Base-by-base conservation (phyloP, 257 asterid species). In the Lithospermum erythrorhizon region DNA sequence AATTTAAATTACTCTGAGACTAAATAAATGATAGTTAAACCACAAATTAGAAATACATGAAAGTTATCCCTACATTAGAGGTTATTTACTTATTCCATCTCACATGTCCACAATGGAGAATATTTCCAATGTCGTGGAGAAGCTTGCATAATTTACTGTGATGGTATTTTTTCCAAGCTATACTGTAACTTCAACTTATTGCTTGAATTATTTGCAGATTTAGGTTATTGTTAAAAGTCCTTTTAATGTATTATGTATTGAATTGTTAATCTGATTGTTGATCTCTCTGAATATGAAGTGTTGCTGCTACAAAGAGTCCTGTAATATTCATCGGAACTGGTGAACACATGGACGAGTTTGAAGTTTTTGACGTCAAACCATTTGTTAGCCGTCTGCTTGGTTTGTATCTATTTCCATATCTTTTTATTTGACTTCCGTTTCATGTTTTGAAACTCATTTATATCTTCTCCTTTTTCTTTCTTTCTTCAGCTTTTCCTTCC, bases 351-450 rank as follows among this genome's bases (percentile, higher is more conserved):
- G 94, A 93, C 18, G 99, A 93, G 73, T 86, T 93, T 65, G 97
- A 93, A 82, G 82, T 85, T 62, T 93, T 93, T 77, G 99, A 93
- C 63, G 95, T 86, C 62, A 84, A 93, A 68, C 99, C 99, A 62
- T 93, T 93, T 72, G 99, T 93, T 63, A 93, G 96, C 81, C 96
- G 97, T 60, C 91, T 93, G 69, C 75, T 89, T 83, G 99, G 99
- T 93, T 59, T 32, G 84, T 27, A 53, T 56, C 16, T 24, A 22
- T 13, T 56, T 1, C 14, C 16, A 53, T 53, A 5, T 21, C 30
- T 23, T 6, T 56, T 41, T 41, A 41, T 13, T 41, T 13, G 49
- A 63, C 69, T 57, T 32, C 61, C 30, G 55, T 59, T 11, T 18
- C 29, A 58, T 9, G 63, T 54, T 55, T 32, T 51, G 57, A 49